These are phyloP conservation scores for Aspergillus spinulosporus DNA, from an alignment of 2,329 filamentous ascomycete species.

Conservation along the genomic window DNA sequence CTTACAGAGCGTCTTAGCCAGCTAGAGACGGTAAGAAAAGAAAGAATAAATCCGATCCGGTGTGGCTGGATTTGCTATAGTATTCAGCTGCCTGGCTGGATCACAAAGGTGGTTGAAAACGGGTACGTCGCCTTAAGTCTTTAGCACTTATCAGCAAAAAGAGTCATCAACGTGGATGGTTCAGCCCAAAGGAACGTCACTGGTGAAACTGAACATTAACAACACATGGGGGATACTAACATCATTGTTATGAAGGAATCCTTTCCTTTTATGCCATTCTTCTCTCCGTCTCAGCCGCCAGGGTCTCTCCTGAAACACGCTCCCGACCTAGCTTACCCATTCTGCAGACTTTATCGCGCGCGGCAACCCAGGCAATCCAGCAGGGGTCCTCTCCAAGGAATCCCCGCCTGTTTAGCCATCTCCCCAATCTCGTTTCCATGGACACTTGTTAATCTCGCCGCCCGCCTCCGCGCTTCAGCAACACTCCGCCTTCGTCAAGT, in stretches of 20 bases:
- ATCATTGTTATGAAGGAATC: neutral
- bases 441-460: neutral
- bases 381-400: neutral
- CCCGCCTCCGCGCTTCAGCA: slow-evolving; percentile 4
- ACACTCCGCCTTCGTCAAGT: neutral
- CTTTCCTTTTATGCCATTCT: slow-evolving; percentile 6
- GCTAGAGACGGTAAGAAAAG: slow-evolving; percentile 8
- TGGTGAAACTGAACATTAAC: neutral
- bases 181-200: slow-evolving; percentile 6
- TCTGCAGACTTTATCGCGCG: slow-evolving; percentile 15
- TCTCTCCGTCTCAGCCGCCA: neutral
- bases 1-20: neutral
- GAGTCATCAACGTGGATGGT: neutral
- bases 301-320: neutral
- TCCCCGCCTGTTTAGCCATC: slow-evolving; percentile 6
- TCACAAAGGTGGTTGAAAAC: neutral
- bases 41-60: neutral
- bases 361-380: slow-evolving; percentile 6
- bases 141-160: neutral
- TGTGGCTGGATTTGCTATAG: neutral
- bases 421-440: slow-evolving; percentile 3
- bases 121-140: neutral
- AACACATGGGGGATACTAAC: neutral
- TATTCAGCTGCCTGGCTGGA: slow-evolving; percentile 5
- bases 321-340: slow-evolving; percentile 2